Percentiles rank a stretch among this genome's conserved stretches.
Conservation (phyloP, 495 filamentous ascomycete genomes). For the Aspergillus nidulans region DNA sequence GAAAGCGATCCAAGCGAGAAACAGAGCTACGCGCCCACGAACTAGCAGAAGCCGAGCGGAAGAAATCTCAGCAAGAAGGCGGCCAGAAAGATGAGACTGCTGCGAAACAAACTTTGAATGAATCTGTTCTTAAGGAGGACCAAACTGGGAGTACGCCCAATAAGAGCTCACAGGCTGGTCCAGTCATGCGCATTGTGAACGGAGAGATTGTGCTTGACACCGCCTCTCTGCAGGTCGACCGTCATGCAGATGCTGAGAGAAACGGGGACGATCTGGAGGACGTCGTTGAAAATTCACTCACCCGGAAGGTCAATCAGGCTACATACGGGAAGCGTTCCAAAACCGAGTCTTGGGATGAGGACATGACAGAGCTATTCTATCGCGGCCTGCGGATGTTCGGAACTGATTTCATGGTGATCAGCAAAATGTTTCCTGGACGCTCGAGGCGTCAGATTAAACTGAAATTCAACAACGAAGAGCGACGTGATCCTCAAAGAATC, state of each 20-base stretch:
- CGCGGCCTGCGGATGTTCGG: conserved; percentile 80
- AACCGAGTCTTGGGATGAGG: conserved; percentile 70
- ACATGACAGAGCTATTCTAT: conserved; percentile 80
- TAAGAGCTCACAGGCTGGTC: conserved; percentile 34
- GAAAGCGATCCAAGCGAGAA: conserved; percentile 74
- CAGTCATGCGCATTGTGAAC: conserved; percentile 69
- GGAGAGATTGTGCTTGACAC: conserved; percentile 80
- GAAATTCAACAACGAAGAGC: conserved; percentile 91
- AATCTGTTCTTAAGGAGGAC: conserved; percentile 14
- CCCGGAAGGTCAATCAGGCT: conserved; percentile 65
- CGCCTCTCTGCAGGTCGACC: conserved; percentile 71
- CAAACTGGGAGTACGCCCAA: conserved; percentile 16
- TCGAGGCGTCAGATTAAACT: conserved; percentile 77
- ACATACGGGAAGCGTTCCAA: conserved; percentile 69
- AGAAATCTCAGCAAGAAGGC: conserved; percentile 38
- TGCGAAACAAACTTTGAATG: conserved; percentile 29
- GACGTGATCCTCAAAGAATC: conserved; percentile 63
- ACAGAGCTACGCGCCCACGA: conserved; percentile 53
- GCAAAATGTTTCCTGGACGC: conserved; percentile 71
- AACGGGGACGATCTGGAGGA: conserved; percentile 54
- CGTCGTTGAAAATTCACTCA: conserved; percentile 78
- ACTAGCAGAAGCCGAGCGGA: conserved; percentile 44
- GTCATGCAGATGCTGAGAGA: conserved; percentile 62
- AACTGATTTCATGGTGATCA: conserved; percentile 88
- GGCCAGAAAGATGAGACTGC: conserved; percentile 21